Base-by-base conservation (phyloP, 768 basidiomycete species). In the Chalciporus chontae region DNA sequence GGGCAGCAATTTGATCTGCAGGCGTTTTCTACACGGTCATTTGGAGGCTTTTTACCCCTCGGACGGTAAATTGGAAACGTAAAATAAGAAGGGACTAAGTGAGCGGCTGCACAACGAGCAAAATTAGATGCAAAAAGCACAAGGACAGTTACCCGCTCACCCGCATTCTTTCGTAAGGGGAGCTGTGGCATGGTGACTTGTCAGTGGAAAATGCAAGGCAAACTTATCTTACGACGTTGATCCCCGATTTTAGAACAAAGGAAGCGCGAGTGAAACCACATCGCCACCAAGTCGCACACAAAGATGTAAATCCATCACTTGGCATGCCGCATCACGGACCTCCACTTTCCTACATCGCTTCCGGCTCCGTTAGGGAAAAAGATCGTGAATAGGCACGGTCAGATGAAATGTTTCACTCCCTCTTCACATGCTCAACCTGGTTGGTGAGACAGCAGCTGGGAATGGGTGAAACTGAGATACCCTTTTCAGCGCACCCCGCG, bases 401-500 rank as follows among this genome's bases (percentile, higher is more conserved):
- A 39, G 50, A 47, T 7, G 45, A 38, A 45, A 34, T 37, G 40
- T 45, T 56, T 52, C 46, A 19, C 31, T 54, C 29, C 8, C 43
- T 27, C 55, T 61, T 61, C 59, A 50, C 59, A 57, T 66, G 51
- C 56, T 48, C 52, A 49, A 51, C 55, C 36, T 49, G 50, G 42
- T 23, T 42, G 47, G 59, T 49, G 64, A 55, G 58, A 58, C 49
- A 46, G 51, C 47, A 54, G 49, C 59, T 64, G 57, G 55, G 66
- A 66, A 64, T 54, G 47, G 43, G 26, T 45, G 47, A 61, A 44
- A 46, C 41, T 47, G n/a, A 56, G 53, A 67, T 54, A 56, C 65
- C 65, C 59, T 60, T 69, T 69, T 67, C 62, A 66, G 53, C 17
- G 45, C 27, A 21, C 47, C 44, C 46, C 34, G 51, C 43, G 23